Conservation (phyloP, 768 basidiomycete genomes). For the Leccinum pellstonianum region DNA sequence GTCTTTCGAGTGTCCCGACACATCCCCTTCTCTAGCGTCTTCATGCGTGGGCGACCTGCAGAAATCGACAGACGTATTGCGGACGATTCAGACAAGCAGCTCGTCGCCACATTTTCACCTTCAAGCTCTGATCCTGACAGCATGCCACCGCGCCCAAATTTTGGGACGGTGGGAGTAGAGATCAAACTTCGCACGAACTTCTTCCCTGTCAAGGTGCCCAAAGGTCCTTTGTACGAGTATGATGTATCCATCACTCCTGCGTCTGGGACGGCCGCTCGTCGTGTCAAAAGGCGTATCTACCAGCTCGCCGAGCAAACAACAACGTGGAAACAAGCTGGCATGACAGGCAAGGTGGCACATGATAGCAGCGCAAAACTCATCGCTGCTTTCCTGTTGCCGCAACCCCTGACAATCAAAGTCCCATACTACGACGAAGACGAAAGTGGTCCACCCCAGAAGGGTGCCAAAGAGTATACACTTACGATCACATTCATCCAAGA, state of each 20-base stretch:
- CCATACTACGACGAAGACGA: slow-evolving; percentile 48
- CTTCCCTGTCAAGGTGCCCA: slow-evolving; percentile 49
- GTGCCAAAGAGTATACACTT: slow-evolving; percentile 43
- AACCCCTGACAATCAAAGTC: slow-evolving; percentile 41
- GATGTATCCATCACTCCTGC: slow-evolving; percentile 42
- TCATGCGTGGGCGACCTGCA: slow-evolving; percentile 38
- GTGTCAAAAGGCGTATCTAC: slow-evolving; percentile 47
- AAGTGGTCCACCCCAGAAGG: slow-evolving; percentile 28
- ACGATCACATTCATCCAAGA: slow-evolving; percentile 43
- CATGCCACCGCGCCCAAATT: slow-evolving; percentile 50
- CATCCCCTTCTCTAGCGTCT: slow-evolving; percentile 35
- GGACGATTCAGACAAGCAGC: slow-evolving; percentile 42
- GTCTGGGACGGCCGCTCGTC: slow-evolving; percentile 32
- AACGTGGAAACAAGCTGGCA: slow-evolving; percentile 41
- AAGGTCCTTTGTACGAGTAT: slow-evolving; percentile 48
- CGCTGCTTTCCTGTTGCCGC: slow-evolving; percentile 38
- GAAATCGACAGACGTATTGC: slow-evolving; percentile 54
- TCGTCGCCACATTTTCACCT: slow-evolving; percentile 37
- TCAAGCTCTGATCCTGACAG: slow-evolving; percentile 22
- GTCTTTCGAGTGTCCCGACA: background rate
- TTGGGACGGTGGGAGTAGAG: slow-evolving; percentile 40
- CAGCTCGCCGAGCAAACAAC: slow-evolving; percentile 45
- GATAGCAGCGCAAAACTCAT: slow-evolving; percentile 48
- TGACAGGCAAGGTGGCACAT: slow-evolving; percentile 45
- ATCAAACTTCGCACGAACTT: slow-evolving; percentile 54